phyloP scores from a whole-genome alignment of 2,329 filamentous ascomycete genomes.

The Fusarium brevicatenulatum region DNA sequence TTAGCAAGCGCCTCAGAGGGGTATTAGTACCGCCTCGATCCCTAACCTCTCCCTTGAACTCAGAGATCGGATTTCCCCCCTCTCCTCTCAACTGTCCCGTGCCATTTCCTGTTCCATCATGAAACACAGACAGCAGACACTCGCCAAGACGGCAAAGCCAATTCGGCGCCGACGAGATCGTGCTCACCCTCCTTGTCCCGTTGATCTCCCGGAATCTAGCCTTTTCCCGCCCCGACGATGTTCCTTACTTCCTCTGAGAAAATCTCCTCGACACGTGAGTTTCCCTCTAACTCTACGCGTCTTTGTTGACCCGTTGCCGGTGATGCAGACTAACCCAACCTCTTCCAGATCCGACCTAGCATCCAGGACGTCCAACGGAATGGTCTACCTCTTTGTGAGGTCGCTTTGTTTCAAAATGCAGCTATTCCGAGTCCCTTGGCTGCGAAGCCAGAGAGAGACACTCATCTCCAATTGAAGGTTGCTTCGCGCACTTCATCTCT shows the following conservation, averaged over 20 bases:
- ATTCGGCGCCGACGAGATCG: conserved; percentile 9
- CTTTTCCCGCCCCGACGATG: conserved; percentile 24
- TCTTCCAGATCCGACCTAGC: conserved; percentile 7
- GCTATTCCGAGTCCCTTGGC: conserved; percentile 3
- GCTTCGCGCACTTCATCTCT: conserved; percentile 1
- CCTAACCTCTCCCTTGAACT: neutral
- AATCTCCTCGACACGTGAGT: conserved; percentile 12
- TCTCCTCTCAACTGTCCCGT: neutral
- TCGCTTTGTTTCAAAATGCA: conserved; percentile 10
- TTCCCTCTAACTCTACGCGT: neutral
- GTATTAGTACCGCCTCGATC: conserved; percentile 22
- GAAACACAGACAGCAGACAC: conserved; percentile 10
- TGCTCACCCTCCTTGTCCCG: neutral
- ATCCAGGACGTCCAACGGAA: neutral
- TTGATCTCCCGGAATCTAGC: neutral
- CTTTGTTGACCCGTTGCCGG: conserved; percentile 3
- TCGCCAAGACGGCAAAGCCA: conserved; percentile 1
- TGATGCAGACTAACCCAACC: neutral
- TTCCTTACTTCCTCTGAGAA: neutral
- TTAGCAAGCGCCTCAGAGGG: neutral
- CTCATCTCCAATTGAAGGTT: neutral
- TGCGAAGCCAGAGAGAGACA: neutral
- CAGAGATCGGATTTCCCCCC: neutral
- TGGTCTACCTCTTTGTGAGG: conserved; percentile 12
- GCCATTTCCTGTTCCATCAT: neutral